Percentiles rank a stretch among this genome's conserved stretches.
These are phyloP conservation scores for Penicillium psychrosexuale DNA, from an alignment of 2,329 filamentous ascomycete species.

Conservation along the genomic window DNA sequence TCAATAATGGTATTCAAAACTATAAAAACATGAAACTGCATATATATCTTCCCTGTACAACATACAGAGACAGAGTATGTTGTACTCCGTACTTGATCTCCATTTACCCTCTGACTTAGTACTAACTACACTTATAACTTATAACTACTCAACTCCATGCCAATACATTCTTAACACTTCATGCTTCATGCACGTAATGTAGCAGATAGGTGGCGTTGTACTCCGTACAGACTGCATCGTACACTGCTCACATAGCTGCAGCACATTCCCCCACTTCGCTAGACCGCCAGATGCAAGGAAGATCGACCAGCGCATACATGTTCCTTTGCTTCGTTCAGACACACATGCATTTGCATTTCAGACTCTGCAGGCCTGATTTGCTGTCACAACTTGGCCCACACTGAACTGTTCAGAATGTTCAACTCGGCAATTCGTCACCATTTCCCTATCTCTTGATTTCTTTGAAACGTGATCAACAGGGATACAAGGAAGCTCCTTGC, in stretches of 20 bases:
- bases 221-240: not conserved
- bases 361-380: slow-evolving; percentile 17
- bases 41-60: not conserved
- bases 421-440: slow-evolving; percentile 2
- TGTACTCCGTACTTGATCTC: not conserved
- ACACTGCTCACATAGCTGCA: not conserved
- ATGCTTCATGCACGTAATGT: not conserved
- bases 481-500: slow-evolving; percentile 20
- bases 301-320: slow-evolving; percentile 22
- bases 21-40: too few relatives aligned
- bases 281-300: slow-evolving; percentile 28
- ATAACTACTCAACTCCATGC: not conserved
- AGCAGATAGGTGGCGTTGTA: not conserved
- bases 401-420: slow-evolving; percentile 9
- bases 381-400: slow-evolving; percentile 11
- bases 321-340: slow-evolving; percentile 11
- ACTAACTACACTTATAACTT: too few relatives aligned
- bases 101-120: not conserved
- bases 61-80: too few relatives aligned
- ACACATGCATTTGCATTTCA: slow-evolving; percentile 11
- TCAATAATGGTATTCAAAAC: not conserved
- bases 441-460: not conserved
- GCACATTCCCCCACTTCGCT: slow-evolving; percentile 10
- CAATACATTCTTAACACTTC: slow-evolving; percentile 3
- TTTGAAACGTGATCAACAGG: slow-evolving; percentile 13